Conservation (phyloP, 164 flowering plant species). For the Paratinospora sagittata region DNA sequence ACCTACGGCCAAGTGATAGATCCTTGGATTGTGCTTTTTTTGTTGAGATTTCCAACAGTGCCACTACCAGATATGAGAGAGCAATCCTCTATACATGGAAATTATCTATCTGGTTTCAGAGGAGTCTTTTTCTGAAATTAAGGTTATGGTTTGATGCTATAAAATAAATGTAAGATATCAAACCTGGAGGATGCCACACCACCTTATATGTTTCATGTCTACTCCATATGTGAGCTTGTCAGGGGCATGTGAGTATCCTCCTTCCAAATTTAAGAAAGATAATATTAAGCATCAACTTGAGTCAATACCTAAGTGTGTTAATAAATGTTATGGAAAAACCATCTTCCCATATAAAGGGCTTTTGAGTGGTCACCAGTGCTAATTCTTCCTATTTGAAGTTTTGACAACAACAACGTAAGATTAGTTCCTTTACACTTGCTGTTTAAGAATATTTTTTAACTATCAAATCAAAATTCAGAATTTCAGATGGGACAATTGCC, state of each 20-base stretch:
- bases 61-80: conserved; percentile 65
- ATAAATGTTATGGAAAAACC: neutral
- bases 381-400: neutral
- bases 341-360: too few species aligned
- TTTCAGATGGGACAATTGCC: too few species aligned
- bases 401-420: too few species aligned
- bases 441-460: too few species aligned
- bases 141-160: neutral
- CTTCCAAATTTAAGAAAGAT: conserved; percentile 27
- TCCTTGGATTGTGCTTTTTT: conserved; percentile 26
- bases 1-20: conserved; percentile 27
- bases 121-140: neutral
- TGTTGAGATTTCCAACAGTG: conserved; percentile 55
- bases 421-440: too few species aligned
- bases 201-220: conserved; percentile 64
- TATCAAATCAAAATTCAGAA: too few species aligned
- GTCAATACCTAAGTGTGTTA: neutral
- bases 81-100: conserved; percentile 66
- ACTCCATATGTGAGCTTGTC: conserved; percentile 79
- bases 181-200: conserved; percentile 95
- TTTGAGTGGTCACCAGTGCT: neutral
- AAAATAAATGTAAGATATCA: conserved; percentile 1
- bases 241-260: conserved; percentile 85
- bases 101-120: conserved; percentile 8
- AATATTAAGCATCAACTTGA: neutral